Evolutionary conservation across 2,329 filamentous ascomycete species (phyloP), one percentile per base, ranked within the genome.

Genomic region (Colletotrichum sublineola): DNA sequence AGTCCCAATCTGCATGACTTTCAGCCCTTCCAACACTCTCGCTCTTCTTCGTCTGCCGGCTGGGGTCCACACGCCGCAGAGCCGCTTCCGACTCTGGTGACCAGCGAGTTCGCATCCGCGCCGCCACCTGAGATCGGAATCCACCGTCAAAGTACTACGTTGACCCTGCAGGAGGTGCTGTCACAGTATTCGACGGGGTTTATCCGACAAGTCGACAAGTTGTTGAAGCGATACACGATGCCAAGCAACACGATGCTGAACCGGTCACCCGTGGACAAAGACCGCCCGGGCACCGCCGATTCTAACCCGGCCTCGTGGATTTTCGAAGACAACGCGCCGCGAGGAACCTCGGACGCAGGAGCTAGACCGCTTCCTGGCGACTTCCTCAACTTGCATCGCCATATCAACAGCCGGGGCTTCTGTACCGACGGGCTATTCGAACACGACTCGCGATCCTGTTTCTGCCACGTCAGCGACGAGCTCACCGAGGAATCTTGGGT

Each of bases 351-450:
- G 18, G 60, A 70, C 29, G 69, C 67, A 7, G 73, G 73, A 33
- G 76, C 77, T 18, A 67, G 74, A 7, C 80, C 83, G 5, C 75
- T 89, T 5, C 85, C 88, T 0, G 86, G 87, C 29, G 86, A 89
- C 74, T 87, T 87, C 48, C 78, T 89, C 8, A 80, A 76, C n/a
- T 73, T 83, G 24, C 77, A 78, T 15, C 56, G 75, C 0, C 73
- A 78, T 4, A 48, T 76, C 12, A 46, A 36, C 0, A 18, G 63
- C 4, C 71, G 73, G n/a, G 56, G 74, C 0, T 56, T 53, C 12
- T 82, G 80, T 55, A 64, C 75, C 20, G 58, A 68, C 0, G 73
- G 72, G 3, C 63, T 71, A 1, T 74, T 75, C 20, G 75, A 78
- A 1, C 80, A 82, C 48, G 48, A 67, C 2, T 73, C 67, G 6